Evolutionary conservation across 2,329 filamentous ascomycete genomes (phyloP).

Genomic region (Berkeleyomyces basicola): DNA sequence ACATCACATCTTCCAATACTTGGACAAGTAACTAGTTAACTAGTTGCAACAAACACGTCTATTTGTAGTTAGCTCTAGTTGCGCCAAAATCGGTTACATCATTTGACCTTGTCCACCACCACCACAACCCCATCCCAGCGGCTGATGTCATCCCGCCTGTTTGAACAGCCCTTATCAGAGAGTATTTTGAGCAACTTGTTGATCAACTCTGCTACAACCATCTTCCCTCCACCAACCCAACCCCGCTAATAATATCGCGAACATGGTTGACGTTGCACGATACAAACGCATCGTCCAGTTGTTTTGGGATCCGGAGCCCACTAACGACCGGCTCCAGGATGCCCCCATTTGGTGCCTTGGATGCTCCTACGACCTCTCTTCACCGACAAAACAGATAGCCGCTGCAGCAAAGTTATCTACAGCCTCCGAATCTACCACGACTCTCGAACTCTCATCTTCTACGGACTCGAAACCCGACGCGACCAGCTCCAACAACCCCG

Average conservation of each 20-base stretch:
- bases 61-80: not conserved
- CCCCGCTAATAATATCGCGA: slow-evolving; percentile 18
- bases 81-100: slow-evolving; percentile 5
- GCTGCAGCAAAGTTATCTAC: not conserved
- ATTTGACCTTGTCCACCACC: not conserved
- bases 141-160: slow-evolving; percentile 10
- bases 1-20: not conserved
- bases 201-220: not conserved
- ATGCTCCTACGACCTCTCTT: slow-evolving; percentile 30
- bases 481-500: not conserved
- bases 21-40: not conserved
- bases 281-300: slow-evolving; percentile 71
- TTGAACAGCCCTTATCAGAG: not conserved
- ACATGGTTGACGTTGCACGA: slow-evolving; percentile 56
- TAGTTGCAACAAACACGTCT: not conserved
- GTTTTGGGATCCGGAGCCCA: slow-evolving; percentile 81
- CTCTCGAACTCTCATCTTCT: not conserved
- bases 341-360: slow-evolving; percentile 73
- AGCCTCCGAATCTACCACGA: not conserved
- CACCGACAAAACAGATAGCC: not conserved
- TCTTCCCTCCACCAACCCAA: not conserved
- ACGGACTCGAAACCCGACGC: not conserved
- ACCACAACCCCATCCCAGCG: not conserved
- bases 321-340: slow-evolving; percentile 52
- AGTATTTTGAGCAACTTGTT: too few species aligned